Percentiles rank a stretch among this genome's conserved stretches.
Conservation (phyloP, 2,329 filamentous ascomycete genomes). For the Scortechinia acanthostroma region DNA sequence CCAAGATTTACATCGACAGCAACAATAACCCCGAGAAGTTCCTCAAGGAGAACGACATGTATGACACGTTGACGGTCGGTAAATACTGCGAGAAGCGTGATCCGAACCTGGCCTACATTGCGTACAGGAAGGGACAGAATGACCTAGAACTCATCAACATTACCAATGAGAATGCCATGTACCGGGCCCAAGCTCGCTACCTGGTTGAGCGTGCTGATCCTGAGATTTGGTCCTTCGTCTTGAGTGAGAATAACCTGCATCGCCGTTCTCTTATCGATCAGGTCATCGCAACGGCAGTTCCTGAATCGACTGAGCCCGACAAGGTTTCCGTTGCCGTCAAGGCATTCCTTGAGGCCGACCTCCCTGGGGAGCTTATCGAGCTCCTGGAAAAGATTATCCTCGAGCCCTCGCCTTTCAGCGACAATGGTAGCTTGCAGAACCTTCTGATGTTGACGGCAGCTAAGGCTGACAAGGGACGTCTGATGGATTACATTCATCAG, state of each 20-base stretch:
- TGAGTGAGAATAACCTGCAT: conserved; percentile 92
- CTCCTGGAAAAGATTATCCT: conserved; percentile 97
- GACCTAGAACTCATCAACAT: conserved; percentile 95
- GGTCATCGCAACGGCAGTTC: conserved; percentile 89
- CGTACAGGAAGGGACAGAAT: conserved; percentile 93
- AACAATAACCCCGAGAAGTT: conserved; percentile 98
- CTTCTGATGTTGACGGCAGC: conserved; percentile 91
- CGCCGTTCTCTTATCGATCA: conserved; percentile 90
- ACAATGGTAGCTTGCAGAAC: conserved; percentile 95
- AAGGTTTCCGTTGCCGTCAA: conserved; percentile 93
- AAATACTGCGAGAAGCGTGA: conserved; percentile 99
- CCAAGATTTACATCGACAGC: conserved; percentile 98
- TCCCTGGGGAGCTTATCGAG: conserved; percentile 91
- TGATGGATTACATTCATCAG: conserved; percentile 93
- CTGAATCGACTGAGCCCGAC: conserved; percentile 83
- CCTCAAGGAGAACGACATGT: conserved; percentile 92
- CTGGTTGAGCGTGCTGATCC: conserved; percentile 80
- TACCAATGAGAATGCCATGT: conserved; percentile 99
- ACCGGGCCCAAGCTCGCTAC: conserved; percentile 93
- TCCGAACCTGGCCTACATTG: conserved; percentile 88
- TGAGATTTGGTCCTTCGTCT: conserved; percentile 90
- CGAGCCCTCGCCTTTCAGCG: conserved; percentile 98
- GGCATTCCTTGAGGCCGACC: conserved; percentile 81
- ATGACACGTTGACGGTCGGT: conserved; percentile 84
- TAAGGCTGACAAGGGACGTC: conserved; percentile 87